phyloP scores from a whole-genome alignment of 306 rosid genomes.

The Mimosa pudica region DNA sequence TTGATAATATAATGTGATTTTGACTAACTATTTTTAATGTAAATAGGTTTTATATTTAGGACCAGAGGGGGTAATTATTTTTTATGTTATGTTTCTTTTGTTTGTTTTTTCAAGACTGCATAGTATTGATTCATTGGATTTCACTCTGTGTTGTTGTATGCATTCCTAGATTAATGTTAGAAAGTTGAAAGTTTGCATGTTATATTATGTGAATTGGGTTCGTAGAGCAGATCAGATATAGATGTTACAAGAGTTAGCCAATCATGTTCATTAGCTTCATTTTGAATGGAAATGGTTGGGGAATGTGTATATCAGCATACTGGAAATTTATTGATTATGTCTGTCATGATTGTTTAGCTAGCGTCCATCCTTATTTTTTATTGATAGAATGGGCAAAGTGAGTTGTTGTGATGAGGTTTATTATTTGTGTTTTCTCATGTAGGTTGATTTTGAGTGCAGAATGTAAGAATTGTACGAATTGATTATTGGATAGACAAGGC shows the following conservation, averaged over 20 bases:
- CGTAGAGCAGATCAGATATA: neutral
- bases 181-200: neutral
- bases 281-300: neutral
- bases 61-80: too few relatives aligned
- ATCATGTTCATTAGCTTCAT: neutral
- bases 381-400: constrained; percentile 32
- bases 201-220: neutral
- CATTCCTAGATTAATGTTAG: neutral
- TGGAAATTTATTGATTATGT: neutral
- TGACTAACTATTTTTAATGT: too few relatives aligned
- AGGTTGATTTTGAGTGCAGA: constrained; percentile 85
- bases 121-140: neutral
- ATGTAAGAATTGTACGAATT: constrained; percentile 81
- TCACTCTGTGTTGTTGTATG: neutral
- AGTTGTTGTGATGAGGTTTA: constrained; percentile 58
- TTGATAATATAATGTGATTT: too few relatives aligned
- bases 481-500: constrained; percentile 94
- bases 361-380: constrained; percentile 1
- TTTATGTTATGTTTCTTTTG: neutral
- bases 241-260: neutral
- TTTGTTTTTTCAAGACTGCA: neutral
- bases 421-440: constrained; percentile 68
- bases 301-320: neutral
- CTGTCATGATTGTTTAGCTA: constrained; percentile 4
- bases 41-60: too few relatives aligned